phyloP scores from a whole-genome alignment of 495 filamentous ascomycete species.

The Cercophora newfieldiana region DNA sequence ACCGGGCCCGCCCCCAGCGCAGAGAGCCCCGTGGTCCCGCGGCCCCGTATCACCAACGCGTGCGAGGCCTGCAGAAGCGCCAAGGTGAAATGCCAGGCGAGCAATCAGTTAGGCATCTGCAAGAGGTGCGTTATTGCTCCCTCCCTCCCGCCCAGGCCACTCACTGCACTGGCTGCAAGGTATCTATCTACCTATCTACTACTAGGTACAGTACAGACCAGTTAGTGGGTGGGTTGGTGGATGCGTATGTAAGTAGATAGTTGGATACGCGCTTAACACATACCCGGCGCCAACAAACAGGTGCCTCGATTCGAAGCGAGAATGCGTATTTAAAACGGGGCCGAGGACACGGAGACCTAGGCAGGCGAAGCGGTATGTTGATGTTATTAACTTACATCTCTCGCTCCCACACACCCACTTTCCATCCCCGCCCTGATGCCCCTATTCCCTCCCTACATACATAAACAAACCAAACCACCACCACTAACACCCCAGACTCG shows the following conservation, averaged over 20 bases:
- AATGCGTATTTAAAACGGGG: constrained; percentile 50
- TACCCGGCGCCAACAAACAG: too few relatives aligned
- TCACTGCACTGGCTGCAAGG: neutral
- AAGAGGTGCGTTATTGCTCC: constrained; percentile 39
- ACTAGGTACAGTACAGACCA: too few relatives aligned
- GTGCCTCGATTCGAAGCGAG: constrained; percentile 49
- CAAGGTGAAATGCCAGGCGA: constrained; percentile 48
- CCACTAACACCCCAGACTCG: constrained; percentile 1
- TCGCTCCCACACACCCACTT: neutral
- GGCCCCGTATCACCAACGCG: constrained; percentile 41
- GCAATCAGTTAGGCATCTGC: constrained; percentile 44
- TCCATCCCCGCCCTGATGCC: neutral
- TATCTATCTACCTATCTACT: too few relatives aligned
- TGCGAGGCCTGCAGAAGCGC: constrained; percentile 50
- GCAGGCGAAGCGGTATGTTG: constrained; percentile 39
- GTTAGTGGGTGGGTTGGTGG: too few relatives aligned
- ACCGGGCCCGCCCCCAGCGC: neutral
- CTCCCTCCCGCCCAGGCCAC: neutral
- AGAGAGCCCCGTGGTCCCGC: constrained; percentile 11
- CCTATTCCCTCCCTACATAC: neutral
- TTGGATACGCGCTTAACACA: too few relatives aligned
- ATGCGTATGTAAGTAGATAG: too few relatives aligned
- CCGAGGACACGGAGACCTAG: constrained; percentile 45
- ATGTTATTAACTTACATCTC: neutral
- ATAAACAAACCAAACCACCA: neutral